These are phyloP conservation scores for Pinus taeda DNA, from an alignment of 75 land plant species.

Conservation along the genomic window DNA sequence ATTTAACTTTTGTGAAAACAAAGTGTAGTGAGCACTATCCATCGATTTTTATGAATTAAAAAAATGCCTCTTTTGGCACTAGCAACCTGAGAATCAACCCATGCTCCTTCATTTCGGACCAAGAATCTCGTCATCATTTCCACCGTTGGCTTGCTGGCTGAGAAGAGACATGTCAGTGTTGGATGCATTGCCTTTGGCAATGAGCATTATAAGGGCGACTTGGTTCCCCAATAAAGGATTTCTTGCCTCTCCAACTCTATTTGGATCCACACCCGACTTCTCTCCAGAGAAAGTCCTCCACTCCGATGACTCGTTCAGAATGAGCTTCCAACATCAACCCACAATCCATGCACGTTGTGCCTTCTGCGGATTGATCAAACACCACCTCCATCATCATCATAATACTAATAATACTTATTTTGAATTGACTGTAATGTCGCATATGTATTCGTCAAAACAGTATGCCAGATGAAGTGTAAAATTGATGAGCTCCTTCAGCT, in stretches of 20 bases:
- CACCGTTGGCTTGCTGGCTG: not conserved
- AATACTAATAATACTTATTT: no score
- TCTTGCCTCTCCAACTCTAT: conserved; percentile 32
- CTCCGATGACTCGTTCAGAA: conserved; percentile 21
- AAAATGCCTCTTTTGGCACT: no score
- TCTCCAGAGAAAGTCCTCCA: conserved; percentile 30
- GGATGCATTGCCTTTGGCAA: conserved; percentile 17
- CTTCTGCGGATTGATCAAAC: conserved; percentile 32
- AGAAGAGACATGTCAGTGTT: conserved; percentile 20
- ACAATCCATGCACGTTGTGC: conserved; percentile 32
- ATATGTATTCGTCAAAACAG: no score
- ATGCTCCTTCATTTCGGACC: no score
- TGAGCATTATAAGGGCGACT: conserved; percentile 25
- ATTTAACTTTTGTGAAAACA: no score
- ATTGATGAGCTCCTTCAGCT: no score
- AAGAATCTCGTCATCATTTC: no score
- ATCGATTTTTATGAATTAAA: no score
- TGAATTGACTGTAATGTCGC: no score
- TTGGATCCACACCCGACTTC: conserved; percentile 20
- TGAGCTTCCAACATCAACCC: conserved; percentile 34
- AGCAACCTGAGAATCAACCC: no score
- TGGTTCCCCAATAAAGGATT: conserved; percentile 25
- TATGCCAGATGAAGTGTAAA: no score
- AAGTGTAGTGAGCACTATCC: no score
- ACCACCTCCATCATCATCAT: conserved; percentile 13